Base-by-base conservation (phyloP, 345 rosid species). In the Reutealis trisperma region DNA sequence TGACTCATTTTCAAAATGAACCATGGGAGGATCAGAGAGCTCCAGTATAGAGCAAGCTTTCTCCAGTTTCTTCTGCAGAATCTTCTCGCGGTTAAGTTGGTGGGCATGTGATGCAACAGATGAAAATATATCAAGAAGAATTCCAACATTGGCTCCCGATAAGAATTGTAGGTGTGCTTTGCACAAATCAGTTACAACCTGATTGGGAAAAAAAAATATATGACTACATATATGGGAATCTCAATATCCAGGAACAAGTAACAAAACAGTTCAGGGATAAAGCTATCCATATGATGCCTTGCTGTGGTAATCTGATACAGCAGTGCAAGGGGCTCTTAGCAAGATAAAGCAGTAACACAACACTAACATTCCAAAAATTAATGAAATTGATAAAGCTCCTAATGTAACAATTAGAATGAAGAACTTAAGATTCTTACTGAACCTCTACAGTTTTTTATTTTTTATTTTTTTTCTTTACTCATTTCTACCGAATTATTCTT, bases 1-100 rank as follows among this genome's bases (percentile, higher is more conserved):
- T 5, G 98, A 83, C 66, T 95, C 98, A 9, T 91, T 95, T 77
- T 93, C 98, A 60, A 95, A 95, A 85, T 89, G 96, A 71, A 95
- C 91, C 73, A 90, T 63, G 4, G 98, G 97, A 77, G 96, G 99
- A 65, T 90, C 94, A 8, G 93, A 83, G 60, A 95, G 83, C 79
- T 90, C 97, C 59, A 92, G 77, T 49, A 89, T 84, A 6, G 88
- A 85, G 87, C 97, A 93, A 9, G 87, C 94, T 84, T 78, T 90
- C 86, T 84, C 89, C 79, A 93, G 79, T 84, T 90, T 95, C 92
- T 79, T 95, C 83, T 70, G 90, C 71, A 90, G 81, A 55, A 52
- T 51, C 21, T 71, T 73, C 78, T 87, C 87, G 37, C 90, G 80
- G 83, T 86, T 92, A 75, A 95, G 84, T 67, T 86, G 85, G 81